Conservation (phyloP, 495 filamentous ascomycete species). For the Aspergillus leporis region DNA sequence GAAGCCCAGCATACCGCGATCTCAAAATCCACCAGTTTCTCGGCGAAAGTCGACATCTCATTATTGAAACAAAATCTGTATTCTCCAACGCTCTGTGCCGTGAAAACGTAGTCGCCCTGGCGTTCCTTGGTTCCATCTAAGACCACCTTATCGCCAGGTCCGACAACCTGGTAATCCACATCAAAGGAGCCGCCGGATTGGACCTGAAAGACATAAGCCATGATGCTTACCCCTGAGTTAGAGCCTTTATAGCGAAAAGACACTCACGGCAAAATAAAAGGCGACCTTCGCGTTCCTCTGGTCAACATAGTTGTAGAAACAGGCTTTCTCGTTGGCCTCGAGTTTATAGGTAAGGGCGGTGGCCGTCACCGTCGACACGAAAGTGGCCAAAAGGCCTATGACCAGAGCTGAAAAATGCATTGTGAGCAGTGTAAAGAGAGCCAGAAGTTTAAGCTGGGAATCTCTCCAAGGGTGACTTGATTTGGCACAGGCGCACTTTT, state of each 20-base stretch:
- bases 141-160: conserved; percentile 79
- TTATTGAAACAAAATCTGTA: conserved; percentile 99
- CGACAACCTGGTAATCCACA: conserved; percentile 86
- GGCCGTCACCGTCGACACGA: conserved; percentile 61
- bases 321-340: conserved; percentile 85
- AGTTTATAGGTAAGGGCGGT: conserved; percentile 97
- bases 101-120: conserved; percentile 98
- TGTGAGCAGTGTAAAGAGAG: conserved; percentile 21
- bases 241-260: neutral
- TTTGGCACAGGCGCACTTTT: conserved; percentile 16
- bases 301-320: conserved; percentile 84
- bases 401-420: conserved; percentile 45
- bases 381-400: conserved; percentile 62
- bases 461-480: conserved; percentile 16
- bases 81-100: conserved; percentile 87
- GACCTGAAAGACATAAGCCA: conserved; percentile 54
- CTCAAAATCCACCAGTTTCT: conserved; percentile 99
- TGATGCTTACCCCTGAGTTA: neutral
- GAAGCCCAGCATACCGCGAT: conserved; percentile 70
- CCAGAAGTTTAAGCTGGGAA: conserved; percentile 10
- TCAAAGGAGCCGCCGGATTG: conserved; percentile 97
- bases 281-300: conserved; percentile 77
- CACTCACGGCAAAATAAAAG: conserved; percentile 97
- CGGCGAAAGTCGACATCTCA: conserved; percentile 94
- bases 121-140: conserved; percentile 88